phyloP scores from a whole-genome alignment of 371 early-diverging fungal genomes.

The Rhizomucor miehei region DNA sequence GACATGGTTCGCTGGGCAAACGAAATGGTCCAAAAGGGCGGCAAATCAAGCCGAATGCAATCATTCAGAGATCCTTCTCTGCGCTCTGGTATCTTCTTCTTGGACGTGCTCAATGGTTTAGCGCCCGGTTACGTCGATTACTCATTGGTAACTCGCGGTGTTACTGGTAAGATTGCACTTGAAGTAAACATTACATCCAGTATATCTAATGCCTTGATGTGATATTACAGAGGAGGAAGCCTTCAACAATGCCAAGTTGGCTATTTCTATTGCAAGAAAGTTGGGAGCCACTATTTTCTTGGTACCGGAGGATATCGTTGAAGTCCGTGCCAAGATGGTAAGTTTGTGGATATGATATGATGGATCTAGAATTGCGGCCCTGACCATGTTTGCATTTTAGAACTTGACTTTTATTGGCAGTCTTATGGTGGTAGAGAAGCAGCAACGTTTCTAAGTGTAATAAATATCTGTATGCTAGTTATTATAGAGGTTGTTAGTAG shows the following conservation, averaged over 20 bases:
- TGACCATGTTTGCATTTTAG: too few relatives aligned
- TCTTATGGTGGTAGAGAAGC: slow-evolving; percentile 72
- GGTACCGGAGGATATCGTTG: slow-evolving; percentile 95
- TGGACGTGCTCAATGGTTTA: slow-evolving; percentile 91
- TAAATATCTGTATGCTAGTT: not conserved
- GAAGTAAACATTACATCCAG: too few relatives aligned
- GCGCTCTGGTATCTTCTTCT: slow-evolving; percentile 77
- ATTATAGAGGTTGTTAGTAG: slow-evolving; percentile 1
- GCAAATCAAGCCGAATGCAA: slow-evolving; percentile 65
- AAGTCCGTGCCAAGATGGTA: slow-evolving; percentile 89
- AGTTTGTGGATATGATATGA: slow-evolving; percentile 1
- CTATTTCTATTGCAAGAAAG: slow-evolving; percentile 96
- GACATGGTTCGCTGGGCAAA: slow-evolving; percentile 97
- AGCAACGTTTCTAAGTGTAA: slow-evolving; percentile 1
- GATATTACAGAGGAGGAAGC: slow-evolving; percentile 80
- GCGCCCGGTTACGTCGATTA: slow-evolving; percentile 91
- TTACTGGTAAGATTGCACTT: slow-evolving; percentile 17
- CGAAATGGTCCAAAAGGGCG: slow-evolving; percentile 65
- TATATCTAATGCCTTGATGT: too few relatives aligned
- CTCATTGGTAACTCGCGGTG: slow-evolving; percentile 77
- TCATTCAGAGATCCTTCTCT: slow-evolving; percentile 85
- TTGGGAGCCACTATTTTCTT: slow-evolving; percentile 97
- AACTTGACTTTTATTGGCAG: slow-evolving; percentile 90
- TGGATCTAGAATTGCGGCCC: too few relatives aligned
- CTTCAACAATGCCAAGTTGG: slow-evolving; percentile 90